phyloP scores from a whole-genome alignment of 768 basidiomycete genomes.

The Mycena amicta region DNA sequence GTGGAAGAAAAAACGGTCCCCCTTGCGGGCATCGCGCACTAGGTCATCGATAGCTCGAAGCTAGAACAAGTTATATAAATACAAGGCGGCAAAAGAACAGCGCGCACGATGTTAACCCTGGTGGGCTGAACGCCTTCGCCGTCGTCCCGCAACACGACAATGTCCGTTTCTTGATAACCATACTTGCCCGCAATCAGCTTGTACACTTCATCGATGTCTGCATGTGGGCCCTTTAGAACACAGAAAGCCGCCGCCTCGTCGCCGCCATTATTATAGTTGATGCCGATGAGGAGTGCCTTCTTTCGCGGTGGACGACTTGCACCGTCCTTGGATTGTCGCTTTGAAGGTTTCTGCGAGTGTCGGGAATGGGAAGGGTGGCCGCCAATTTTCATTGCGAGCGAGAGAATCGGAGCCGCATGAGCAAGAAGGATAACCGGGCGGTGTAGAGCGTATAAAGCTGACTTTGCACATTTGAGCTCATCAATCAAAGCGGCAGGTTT shows the following conservation, averaged over 20 bases:
- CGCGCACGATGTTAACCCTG: slow-evolving; percentile 18
- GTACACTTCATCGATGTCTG: slow-evolving; percentile 10
- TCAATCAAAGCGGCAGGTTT: background rate
- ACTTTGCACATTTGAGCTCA: background rate
- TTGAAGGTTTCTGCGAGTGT: background rate
- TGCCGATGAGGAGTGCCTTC: slow-evolving; percentile 18
- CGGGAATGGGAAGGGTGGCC: background rate
- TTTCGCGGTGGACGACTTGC: slow-evolving; percentile 1
- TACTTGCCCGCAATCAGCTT: slow-evolving; percentile 7
- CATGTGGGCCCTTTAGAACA: slow-evolving; percentile 16
- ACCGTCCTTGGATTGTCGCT: background rate
- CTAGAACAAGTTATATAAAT: slow-evolving; percentile 27
- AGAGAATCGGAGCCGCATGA: background rate
- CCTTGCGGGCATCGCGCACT: slow-evolving; percentile 43
- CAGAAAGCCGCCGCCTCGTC: background rate
- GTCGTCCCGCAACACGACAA: slow-evolving; percentile 9
- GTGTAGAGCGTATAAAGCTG: background rate
- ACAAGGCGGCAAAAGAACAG: background rate
- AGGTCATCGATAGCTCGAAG: slow-evolving; percentile 44
- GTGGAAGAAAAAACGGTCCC: slow-evolving; percentile 60
- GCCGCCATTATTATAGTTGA: background rate
- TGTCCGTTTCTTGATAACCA: slow-evolving; percentile 7
- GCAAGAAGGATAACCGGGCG: background rate
- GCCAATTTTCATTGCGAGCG: slow-evolving; percentile 11
- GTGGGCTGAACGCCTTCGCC: slow-evolving; percentile 11